phyloP scores from a whole-genome alignment of 73 alveolate species.

The Uronychia setigera region DNA sequence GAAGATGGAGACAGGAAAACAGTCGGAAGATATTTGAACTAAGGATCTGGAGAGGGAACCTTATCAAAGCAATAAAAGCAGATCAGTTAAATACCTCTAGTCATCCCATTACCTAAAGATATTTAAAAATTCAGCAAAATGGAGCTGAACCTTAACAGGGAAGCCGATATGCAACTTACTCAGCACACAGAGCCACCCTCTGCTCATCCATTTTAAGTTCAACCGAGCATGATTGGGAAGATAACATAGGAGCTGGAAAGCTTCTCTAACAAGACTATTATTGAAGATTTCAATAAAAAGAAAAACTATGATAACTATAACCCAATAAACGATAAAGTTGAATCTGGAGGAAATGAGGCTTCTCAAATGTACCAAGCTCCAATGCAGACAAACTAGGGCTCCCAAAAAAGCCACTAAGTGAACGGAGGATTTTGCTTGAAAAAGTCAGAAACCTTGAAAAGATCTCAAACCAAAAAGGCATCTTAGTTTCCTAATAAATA shows the following conservation, averaged over 20 bases:
- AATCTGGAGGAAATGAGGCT: too few relatives aligned
- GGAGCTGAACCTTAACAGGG: not conserved
- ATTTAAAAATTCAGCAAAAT: not conserved
- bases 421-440: too few relatives aligned
- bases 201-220: not conserved
- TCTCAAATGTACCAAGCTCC: too few relatives aligned
- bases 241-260: not conserved
- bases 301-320: not conserved
- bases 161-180: too few relatives aligned
- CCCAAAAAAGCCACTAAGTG: too few relatives aligned
- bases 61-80: not conserved
- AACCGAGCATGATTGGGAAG: not conserved
- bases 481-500: too few relatives aligned
- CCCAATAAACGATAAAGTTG: not conserved
- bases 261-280: not conserved
- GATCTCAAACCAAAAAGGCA: too few relatives aligned
- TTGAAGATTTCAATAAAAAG: not conserved
- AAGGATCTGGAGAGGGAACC: not conserved
- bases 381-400: too few relatives aligned
- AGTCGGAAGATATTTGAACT: not conserved
- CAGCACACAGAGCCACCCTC: too few relatives aligned
- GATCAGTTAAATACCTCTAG: not conserved
- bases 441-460: too few relatives aligned
- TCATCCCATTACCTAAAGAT: not conserved
- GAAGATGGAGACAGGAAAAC: too few relatives aligned